Evolutionary conservation across 2,329 filamentous ascomycete species (phyloP).

Genomic region (Alternaria metachromatica): DNA sequence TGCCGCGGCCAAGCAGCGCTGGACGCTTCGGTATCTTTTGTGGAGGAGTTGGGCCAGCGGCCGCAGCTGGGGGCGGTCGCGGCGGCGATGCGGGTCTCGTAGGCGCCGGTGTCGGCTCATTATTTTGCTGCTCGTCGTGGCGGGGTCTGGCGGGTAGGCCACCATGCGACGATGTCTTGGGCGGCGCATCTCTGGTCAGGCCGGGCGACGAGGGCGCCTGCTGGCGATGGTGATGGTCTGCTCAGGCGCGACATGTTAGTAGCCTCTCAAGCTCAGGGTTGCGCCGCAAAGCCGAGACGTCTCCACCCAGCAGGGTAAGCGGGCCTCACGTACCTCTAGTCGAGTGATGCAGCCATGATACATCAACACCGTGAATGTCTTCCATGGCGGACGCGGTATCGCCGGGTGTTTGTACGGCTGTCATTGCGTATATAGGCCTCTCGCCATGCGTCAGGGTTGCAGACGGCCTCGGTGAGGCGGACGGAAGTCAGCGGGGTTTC

Average conservation of each 20-base stretch:
- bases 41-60: slow-evolving; percentile 22
- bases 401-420: slow-evolving; percentile 27
- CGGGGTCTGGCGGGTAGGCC: slow-evolving; percentile 30
- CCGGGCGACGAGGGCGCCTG: slow-evolving; percentile 46
- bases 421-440: slow-evolving; percentile 27
- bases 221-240: slow-evolving; percentile 48
- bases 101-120: slow-evolving; percentile 19
- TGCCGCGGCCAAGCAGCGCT: slow-evolving; percentile 51
- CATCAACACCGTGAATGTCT: slow-evolving; percentile 81
- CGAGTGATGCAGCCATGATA: slow-evolving; percentile 88
- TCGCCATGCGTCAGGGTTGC: slow-evolving; percentile 36
- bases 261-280: slow-evolving; percentile 13
- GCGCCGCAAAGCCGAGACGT: slow-evolving; percentile 26
- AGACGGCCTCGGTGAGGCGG: slow-evolving; percentile 20
- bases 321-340: slow-evolving; percentile 77
- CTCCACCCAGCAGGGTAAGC: slow-evolving; percentile 30
- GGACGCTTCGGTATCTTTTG: slow-evolving; percentile 49
- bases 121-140: slow-evolving; percentile 23
- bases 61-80: slow-evolving; percentile 29
- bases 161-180: slow-evolving; percentile 45
- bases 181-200: slow-evolving; percentile 41
- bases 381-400: slow-evolving; percentile 65
- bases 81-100: slow-evolving; percentile 35
- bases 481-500: slow-evolving; percentile 39
- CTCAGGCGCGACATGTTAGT: slow-evolving; percentile 24